These are phyloP conservation scores for Pichia nakasei DNA, from an alignment of 805 yeast genomes.

Conservation along the genomic window DNA sequence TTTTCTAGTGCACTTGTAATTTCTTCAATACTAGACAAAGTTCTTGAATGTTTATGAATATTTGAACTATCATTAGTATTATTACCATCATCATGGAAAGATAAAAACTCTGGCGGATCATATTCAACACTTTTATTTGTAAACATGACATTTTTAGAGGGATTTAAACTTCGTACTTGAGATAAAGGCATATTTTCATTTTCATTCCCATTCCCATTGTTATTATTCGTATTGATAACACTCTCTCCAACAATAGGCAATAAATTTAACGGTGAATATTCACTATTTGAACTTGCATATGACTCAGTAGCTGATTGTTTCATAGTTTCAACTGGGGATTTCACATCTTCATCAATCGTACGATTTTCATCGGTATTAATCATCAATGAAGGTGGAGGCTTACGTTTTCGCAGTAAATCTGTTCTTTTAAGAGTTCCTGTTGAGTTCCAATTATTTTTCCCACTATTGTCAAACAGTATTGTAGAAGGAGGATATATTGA, in stretches of 20 bases:
- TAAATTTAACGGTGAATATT: slow-evolving; percentile 4
- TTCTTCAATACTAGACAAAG: slow-evolving; percentile 14
- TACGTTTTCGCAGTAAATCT: slow-evolving; percentile 8
- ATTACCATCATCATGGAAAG: background rate
- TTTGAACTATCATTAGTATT: background rate
- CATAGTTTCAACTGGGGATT: slow-evolving; percentile 1
- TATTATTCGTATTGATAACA: background rate
- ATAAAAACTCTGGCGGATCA: slow-evolving; percentile 5
- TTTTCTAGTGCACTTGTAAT: slow-evolving; percentile 11
- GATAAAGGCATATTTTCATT: background rate
- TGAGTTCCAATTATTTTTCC: background rate
- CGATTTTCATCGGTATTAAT: background rate
- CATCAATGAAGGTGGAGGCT: slow-evolving; percentile 7
- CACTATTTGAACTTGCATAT: background rate
- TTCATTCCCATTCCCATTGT: background rate
- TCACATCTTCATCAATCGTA: background rate
- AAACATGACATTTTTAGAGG: background rate
- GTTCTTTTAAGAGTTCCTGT: slow-evolving; percentile 5
- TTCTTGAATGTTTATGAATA: slow-evolving; percentile 12
- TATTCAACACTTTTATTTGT: background rate
- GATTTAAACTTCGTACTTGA: background rate
- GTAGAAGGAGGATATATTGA: slow-evolving; percentile 8
- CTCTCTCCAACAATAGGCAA: background rate
- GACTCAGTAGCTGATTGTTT: slow-evolving; percentile 2
- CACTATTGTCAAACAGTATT: background rate